A percentile compares a stretch with the other conserved stretches of the same genome.
These are phyloP conservation scores for Eragrostis curvula DNA, from an alignment of 176 grass and related monocot species.

Conservation along the genomic window DNA sequence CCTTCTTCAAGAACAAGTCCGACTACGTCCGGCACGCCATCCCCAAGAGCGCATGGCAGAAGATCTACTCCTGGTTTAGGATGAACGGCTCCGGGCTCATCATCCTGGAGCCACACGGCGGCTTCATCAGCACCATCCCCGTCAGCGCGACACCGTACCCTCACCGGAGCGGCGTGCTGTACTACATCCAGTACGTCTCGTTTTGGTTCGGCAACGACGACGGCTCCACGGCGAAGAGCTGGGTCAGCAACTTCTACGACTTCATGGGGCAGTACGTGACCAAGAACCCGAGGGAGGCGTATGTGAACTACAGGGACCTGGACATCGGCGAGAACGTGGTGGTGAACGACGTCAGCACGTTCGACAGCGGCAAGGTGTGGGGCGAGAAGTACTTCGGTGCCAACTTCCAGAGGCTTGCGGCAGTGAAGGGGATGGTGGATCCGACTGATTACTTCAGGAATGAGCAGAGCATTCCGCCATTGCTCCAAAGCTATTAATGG, in stretches of 20 bases:
- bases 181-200: constrained; percentile 43
- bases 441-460: constrained; percentile 59
- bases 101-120: too few species aligned
- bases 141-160: constrained; percentile 6
- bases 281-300: constrained; percentile 40
- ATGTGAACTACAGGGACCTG: constrained; percentile 53
- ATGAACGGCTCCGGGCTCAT: background rate
- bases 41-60: too few species aligned
- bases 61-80: too few species aligned
- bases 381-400: constrained; percentile 43
- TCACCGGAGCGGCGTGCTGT: constrained; percentile 35
- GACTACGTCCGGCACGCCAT: too few species aligned
- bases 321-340: constrained; percentile 44
- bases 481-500: background rate
- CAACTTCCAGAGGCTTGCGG: constrained; percentile 45
- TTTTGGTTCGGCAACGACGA: background rate
- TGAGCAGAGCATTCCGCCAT: constrained; percentile 57
- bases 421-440: constrained; percentile 43
- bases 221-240: background rate
- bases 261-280: constrained; percentile 40
- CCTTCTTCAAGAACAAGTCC: too few species aligned
- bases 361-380: constrained; percentile 42
- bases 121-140: too few species aligned
- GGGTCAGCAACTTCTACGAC: constrained; percentile 16
- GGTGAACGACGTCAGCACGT: constrained; percentile 40